Conservation (phyloP, 192 early-diverging fungal species). For the Dimargaris verticillata region DNA sequence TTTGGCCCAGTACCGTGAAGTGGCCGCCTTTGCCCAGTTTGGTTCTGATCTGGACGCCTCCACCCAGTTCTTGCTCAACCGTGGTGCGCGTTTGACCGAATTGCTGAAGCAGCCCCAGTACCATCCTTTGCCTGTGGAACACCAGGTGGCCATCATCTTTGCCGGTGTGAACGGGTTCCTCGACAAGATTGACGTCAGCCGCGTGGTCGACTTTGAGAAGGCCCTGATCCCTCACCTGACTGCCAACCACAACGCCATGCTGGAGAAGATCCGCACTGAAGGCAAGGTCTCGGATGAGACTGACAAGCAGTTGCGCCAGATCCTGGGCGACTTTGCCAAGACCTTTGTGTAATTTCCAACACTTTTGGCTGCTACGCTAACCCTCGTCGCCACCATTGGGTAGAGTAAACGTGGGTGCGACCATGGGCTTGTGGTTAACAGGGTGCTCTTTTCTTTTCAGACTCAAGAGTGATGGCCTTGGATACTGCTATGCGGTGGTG, state of each 20-base stretch:
- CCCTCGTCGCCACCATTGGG: no score
- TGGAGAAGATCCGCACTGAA: slow-evolving; percentile 79
- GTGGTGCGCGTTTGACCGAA: slow-evolving; percentile 99
- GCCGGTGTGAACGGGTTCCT: slow-evolving; percentile 99
- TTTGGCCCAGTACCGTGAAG: slow-evolving; percentile 99
- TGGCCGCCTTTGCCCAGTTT: slow-evolving; percentile 99
- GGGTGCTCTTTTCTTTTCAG: no score
- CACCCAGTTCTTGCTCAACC: slow-evolving; percentile 98
- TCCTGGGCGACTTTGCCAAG: slow-evolving; percentile 63
- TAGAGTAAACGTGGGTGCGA: no score
- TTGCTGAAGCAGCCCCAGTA: slow-evolving; percentile 99
- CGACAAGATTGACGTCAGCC: slow-evolving; percentile 91
- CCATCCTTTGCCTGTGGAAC: slow-evolving; percentile 86
- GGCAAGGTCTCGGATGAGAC: slow-evolving; percentile 74
- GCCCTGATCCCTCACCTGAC: slow-evolving; percentile 76
- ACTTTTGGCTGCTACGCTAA: no score
- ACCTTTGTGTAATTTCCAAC: slow-evolving; percentile 40
- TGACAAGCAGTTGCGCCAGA: slow-evolving; percentile 83
- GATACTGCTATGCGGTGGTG: no score
- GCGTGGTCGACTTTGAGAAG: slow-evolving; percentile 85
- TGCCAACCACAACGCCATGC: slow-evolving; percentile 75
- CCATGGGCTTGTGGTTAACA: no score
- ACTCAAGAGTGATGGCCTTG: no score
- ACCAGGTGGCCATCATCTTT: slow-evolving; percentile 96
- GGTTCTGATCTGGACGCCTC: slow-evolving; percentile 99